A percentile compares a stretch with the other conserved stretches of the same genome.
These are phyloP conservation scores for Acaromyces ingoldii DNA, from an alignment of 1,284 basidiomycete species.

Conservation along the genomic window DNA sequence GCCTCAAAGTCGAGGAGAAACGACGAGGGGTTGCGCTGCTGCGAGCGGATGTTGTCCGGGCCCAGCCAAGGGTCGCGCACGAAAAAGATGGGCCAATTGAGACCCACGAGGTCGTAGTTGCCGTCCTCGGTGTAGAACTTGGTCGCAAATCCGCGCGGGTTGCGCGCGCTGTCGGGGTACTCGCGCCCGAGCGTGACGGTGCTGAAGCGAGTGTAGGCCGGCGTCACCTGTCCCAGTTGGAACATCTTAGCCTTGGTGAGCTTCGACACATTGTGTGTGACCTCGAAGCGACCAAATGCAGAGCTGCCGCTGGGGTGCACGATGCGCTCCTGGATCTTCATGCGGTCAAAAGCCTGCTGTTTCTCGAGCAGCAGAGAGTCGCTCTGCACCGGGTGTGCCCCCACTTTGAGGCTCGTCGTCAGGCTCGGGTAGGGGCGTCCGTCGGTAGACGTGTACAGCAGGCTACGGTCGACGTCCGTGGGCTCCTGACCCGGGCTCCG, in stretches of 20 bases:
- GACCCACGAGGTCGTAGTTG: slow-evolving; percentile 67
- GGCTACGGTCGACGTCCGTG: not conserved
- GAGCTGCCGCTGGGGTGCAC: slow-evolving; percentile 1
- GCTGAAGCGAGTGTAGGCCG: slow-evolving; percentile 5
- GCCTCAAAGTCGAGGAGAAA: slow-evolving; percentile 56
- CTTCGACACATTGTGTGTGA: slow-evolving; percentile 4
- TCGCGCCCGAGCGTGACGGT: not conserved
- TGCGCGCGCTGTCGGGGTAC: slow-evolving; percentile 61
- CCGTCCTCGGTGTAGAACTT: slow-evolving; percentile 75
- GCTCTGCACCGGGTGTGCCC: slow-evolving; percentile 6
- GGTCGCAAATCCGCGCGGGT: slow-evolving; percentile 75
- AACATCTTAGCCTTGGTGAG: slow-evolving; percentile 2
- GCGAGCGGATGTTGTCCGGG: slow-evolving; percentile 50
- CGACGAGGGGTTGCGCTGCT: slow-evolving; percentile 66
- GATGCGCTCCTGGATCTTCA: slow-evolving; percentile 6
- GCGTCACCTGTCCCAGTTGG: not conserved
- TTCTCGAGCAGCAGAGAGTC: slow-evolving; percentile 2
- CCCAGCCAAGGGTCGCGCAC: slow-evolving; percentile 59
- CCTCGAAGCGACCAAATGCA: slow-evolving; percentile 2
- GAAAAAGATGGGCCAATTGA: slow-evolving; percentile 70
- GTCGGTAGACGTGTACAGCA: slow-evolving; percentile 2
- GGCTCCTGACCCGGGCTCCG: not conserved
- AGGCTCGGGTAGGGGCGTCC: slow-evolving; percentile 1
- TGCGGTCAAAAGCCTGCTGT: slow-evolving; percentile 5
- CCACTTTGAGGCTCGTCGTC: slow-evolving; percentile 2